Evolutionary conservation across 257 asterid species (phyloP), one percentile per base, ranked within the genome.

Genomic region (Agastache rugosa): DNA sequence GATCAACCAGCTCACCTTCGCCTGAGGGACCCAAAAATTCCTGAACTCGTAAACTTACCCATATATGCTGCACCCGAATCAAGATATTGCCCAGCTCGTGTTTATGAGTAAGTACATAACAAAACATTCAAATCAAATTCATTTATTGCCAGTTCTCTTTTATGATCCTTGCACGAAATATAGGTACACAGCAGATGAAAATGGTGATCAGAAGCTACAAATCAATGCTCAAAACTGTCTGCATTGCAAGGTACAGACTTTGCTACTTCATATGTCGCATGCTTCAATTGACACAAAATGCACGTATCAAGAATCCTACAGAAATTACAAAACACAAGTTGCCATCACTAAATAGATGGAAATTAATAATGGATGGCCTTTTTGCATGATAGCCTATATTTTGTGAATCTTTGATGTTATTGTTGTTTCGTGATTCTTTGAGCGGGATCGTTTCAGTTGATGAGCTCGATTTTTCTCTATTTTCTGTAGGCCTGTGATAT

Each of bases 11-110:
- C 92, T 80, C 99, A 94, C 81, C 99, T 94, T 83, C 90, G 76
- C 64, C 63, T 94, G 85, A 87, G 39, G 78, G 93, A 94, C 79
- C 86, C 92, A 47, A 84, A 81, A 51, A 65, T 82, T 61, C 97
- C 99, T 34, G 92, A 89, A 76, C 81, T 68, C 31, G 86, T 92
- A 9, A 94, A 94, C 83, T 74, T 94, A 72, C 96, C 97, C 0
- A 53, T 67, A 58, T 92, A 87, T 77, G 97, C 91, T 78, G 97
- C 92, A 77, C 96, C 96, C 22, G 99, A 94, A 72, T 77, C 97
- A 64, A 83, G 97, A 89, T 94, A 92, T 77, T 94, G 99, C 76
- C 99, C 99, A 0, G 99, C 99, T 5, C 95, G 88, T 41, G 99
- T 94, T 75, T 94, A 94, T 42, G 97, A 94, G 99, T 94, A 84